Base-by-base conservation (phyloP, 2,329 filamentous ascomycete species). In the Fusarium keratoplasticum region DNA sequence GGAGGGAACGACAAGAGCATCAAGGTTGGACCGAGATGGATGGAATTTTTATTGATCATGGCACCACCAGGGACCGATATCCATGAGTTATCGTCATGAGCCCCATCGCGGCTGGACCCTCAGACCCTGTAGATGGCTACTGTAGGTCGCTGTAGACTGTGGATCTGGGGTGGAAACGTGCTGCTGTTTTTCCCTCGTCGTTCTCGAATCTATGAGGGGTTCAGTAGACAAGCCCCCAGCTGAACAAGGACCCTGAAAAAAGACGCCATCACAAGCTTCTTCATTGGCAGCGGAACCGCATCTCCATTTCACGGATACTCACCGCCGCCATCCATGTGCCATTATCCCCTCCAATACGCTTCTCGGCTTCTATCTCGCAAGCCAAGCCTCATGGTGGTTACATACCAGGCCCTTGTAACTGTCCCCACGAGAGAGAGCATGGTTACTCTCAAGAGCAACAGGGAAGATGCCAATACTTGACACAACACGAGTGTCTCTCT, bases 81-180 rank as follows among this genome's bases (percentile, higher is more conserved):
- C 25, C 44, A 50, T 50, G 38, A 42, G 5, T 9, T 29, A 50
- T 50, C 44, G 18, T 52, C 52, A 27, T 55, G 52, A 55, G 52
- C 11, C 29, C 52, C 52, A 55, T 55, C 6, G 6, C 47, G 22
- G 44, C 3, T 50, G 42, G 42, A 47, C 20, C 42, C 20, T 40
- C 8, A 13, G n/a, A 42, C 40, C 20, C 40, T 42, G 40, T 20
- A 40, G 38, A 61, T 50, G 31, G 35, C 8, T 36, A 36, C 35
- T 42, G 40, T 36, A 36, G 33, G 36, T 27, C 10, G 18, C 44
- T 42, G 27, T 60, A 47, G 42, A 47, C 22, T 40, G 71, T 74
- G 71, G 72, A 74, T 70, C 71, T 69, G 68, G 71, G 68, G 70
- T 73, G 58, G 66, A 73, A 70, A 73, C 42, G 42, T 47, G 42